Percentiles rank a stretch among this genome's conserved stretches.
Conservation (phyloP, 2,329 filamentous ascomycete species). For the Colletotrichum abscissum region DNA sequence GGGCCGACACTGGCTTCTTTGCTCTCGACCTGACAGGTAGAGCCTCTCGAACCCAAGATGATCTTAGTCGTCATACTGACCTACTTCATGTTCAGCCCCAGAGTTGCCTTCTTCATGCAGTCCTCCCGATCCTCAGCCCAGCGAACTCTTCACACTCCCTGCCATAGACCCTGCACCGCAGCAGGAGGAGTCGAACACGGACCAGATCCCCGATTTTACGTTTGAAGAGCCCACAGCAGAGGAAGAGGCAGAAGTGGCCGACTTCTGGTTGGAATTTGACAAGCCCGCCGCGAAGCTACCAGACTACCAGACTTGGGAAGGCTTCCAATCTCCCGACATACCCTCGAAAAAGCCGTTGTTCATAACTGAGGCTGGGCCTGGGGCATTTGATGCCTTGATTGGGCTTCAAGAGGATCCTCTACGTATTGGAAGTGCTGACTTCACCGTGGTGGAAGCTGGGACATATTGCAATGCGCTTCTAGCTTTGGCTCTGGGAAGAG, state of each 20-base stretch:
- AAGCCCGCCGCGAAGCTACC: constrained; percentile 45
- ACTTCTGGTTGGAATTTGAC: constrained; percentile 61
- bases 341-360: constrained; percentile 60
- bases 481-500: constrained; percentile 75
- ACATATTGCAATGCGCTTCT: constrained; percentile 69
- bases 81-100: background rate
- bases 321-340: constrained; percentile 62
- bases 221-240: constrained; percentile 40
- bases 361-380: constrained; percentile 75
- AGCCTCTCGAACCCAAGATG: constrained; percentile 39
- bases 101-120: constrained; percentile 29
- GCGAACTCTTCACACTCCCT: constrained; percentile 58
- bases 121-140: constrained; percentile 31
- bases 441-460: constrained; percentile 58
- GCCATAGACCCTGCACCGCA: constrained; percentile 22
- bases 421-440: constrained; percentile 48
- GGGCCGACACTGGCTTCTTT: constrained; percentile 54
- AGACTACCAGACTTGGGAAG: constrained; percentile 76
- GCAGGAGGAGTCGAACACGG: constrained; percentile 36
- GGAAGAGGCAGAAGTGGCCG: constrained; percentile 29
- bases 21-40: constrained; percentile 49
- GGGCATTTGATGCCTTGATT: constrained; percentile 73
- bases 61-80: background rate
- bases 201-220: background rate
- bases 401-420: constrained; percentile 53